Percentiles rank a stretch among this genome's conserved stretches.
Evolutionary conservation across 1,284 basidiomycete species (phyloP).

Genomic region (Crepidotus sp.): DNA sequence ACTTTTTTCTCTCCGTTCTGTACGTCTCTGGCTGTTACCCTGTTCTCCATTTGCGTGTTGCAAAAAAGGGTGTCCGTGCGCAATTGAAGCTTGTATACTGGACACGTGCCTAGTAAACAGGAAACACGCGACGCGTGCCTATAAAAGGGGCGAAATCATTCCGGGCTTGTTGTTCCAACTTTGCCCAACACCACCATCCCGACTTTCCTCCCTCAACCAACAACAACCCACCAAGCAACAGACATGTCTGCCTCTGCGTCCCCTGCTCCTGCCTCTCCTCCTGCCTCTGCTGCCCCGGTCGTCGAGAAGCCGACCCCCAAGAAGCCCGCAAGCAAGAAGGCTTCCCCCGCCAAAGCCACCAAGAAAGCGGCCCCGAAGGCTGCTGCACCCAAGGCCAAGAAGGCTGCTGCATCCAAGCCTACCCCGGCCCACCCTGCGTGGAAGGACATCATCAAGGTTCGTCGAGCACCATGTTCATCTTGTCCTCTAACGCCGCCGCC

Average conservation of each 20-base stretch:
- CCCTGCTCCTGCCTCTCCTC: slow-evolving; percentile 1
- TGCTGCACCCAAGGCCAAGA: slow-evolving; percentile 16
- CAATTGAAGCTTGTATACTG: too few relatives aligned
- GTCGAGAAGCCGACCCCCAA: too few relatives aligned
- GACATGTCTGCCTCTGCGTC: slow-evolving; percentile 2
- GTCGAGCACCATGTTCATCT: not conserved
- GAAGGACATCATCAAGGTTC: slow-evolving; percentile 52
- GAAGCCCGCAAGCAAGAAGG: not conserved
- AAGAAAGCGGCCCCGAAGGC: slow-evolving; percentile 19
- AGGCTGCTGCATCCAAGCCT: slow-evolving; percentile 23
- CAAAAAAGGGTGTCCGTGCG: not conserved
- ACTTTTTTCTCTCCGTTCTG: too few relatives aligned
- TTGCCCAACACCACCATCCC: too few relatives aligned
- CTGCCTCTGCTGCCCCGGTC: not conserved
- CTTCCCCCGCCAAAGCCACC: not conserved
- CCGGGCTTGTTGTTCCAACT: too few relatives aligned
- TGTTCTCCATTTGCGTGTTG: too few relatives aligned
- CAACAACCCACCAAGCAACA: too few relatives aligned
- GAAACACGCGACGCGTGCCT: not conserved
- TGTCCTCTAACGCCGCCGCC: slow-evolving; percentile 6
- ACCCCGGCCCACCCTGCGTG: slow-evolving; percentile 42
- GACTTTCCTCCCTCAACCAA: too few relatives aligned
- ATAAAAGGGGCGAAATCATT: too few relatives aligned
- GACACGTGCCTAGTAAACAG: too few relatives aligned
- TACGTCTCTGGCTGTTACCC: too few relatives aligned